These are phyloP conservation scores for Albatrellus sp. DNA, from an alignment of 1,284 basidiomycete species.

Conservation along the genomic window DNA sequence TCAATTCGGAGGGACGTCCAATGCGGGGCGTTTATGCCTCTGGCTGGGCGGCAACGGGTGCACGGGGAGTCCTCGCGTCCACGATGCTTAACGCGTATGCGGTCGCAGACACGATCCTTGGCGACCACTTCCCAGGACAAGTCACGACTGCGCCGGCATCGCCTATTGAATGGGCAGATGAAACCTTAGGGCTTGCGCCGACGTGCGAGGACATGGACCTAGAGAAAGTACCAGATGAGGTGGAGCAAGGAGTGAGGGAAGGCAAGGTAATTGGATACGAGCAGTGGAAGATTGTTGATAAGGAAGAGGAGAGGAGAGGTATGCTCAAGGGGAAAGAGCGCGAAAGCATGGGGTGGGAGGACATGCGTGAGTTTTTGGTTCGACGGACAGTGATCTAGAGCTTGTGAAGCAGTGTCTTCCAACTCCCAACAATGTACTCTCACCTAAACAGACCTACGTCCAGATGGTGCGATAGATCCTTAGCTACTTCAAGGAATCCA, in stretches of 20 bases:
- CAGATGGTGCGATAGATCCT: too few relatives aligned
- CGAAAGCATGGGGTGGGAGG: slow-evolving; percentile 66
- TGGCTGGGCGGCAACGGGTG: slow-evolving; percentile 90
- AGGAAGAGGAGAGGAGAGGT: slow-evolving; percentile 54
- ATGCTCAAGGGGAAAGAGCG: slow-evolving; percentile 53
- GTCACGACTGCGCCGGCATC: slow-evolving; percentile 7
- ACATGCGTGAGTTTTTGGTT: slow-evolving; percentile 29
- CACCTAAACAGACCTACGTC: too few relatives aligned
- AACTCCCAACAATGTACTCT: too few relatives aligned
- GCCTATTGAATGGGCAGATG: not conserved
- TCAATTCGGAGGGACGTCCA: slow-evolving; percentile 27
- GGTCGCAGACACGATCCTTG: slow-evolving; percentile 60
- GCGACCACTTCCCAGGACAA: slow-evolving; percentile 30
- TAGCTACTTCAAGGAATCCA: too few relatives aligned
- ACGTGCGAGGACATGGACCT: slow-evolving; percentile 11
- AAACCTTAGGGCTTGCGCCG: slow-evolving; percentile 1
- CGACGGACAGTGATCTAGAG: too few relatives aligned
- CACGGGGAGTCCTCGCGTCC: slow-evolving; percentile 83
- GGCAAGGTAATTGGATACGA: slow-evolving; percentile 43
- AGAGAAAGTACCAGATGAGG: slow-evolving; percentile 30
- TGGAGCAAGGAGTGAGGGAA: slow-evolving; percentile 38
- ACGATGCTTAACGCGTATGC: slow-evolving; percentile 92
- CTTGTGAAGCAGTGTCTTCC: too few relatives aligned
- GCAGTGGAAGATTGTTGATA: slow-evolving; percentile 61
- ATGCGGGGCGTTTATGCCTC: slow-evolving; percentile 75